Percentiles rank a stretch among this genome's conserved stretches.
Conservation (phyloP, 2,329 filamentous ascomycete genomes). For the Diaporthe sp. region DNA sequence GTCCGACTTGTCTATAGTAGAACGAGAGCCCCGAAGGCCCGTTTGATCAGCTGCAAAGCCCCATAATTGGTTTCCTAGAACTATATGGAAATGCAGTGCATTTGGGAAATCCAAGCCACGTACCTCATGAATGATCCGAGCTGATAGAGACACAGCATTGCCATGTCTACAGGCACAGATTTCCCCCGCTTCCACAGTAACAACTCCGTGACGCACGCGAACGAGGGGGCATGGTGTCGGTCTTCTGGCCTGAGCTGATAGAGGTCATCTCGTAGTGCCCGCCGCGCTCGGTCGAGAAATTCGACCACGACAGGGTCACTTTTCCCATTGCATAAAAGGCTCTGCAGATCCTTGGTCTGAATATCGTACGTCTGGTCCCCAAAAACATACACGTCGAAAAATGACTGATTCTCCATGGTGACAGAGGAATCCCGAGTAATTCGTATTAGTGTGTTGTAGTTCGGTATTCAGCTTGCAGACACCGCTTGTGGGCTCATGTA, state of each 20-base stretch:
- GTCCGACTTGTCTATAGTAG: background rate
- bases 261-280: background rate
- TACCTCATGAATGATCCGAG: slow-evolving; percentile 11
- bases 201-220: background rate
- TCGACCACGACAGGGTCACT: background rate
- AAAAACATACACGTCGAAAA: background rate
- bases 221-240: background rate
- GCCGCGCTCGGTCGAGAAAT: background rate
- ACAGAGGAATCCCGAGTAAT: background rate
- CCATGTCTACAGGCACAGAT: background rate
- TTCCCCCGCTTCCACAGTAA: background rate
- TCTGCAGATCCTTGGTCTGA: background rate
- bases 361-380: slow-evolving; percentile 4
- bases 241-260: background rate
- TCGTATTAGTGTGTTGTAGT: background rate
- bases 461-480: background rate
- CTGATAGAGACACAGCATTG: background rate
- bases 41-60: background rate
- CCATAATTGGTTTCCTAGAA: background rate
- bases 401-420: background rate
- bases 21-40: too few species aligned
- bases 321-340: background rate
- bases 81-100: too few species aligned
- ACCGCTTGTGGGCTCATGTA: background rate
- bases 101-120: background rate